Percentiles rank a stretch among this genome's conserved stretches.
phyloP scores from a whole-genome alignment of 176 grass and related monocot genomes.

The Neostapfia colusana region DNA sequence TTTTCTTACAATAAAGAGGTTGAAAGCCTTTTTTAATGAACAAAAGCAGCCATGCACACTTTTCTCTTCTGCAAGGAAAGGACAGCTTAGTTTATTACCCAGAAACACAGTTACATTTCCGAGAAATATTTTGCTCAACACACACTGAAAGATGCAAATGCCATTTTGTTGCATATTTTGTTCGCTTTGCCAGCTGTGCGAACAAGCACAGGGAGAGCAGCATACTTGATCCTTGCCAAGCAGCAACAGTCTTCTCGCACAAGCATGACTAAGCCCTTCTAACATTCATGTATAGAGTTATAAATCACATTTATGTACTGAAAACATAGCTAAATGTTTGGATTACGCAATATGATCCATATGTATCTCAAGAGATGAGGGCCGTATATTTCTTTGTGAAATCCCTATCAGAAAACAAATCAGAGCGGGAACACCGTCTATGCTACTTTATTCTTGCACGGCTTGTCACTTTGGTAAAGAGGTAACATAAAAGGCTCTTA shows the following conservation, averaged over 20 bases:
- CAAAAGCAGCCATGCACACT: background rate
- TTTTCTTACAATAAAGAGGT: background rate
- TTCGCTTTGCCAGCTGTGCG: background rate
- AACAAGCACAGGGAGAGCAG: background rate
- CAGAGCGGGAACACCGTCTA: background rate
- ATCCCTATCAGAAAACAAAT: background rate
- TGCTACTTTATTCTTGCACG: slow-evolving; percentile 20
- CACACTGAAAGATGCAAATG: background rate
- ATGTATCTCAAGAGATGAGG: background rate
- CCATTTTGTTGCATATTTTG: background rate
- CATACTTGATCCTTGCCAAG: background rate
- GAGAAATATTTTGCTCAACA: background rate
- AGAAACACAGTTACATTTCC: background rate
- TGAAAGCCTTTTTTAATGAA: background rate
- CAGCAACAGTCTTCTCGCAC: background rate
- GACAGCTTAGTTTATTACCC: background rate
- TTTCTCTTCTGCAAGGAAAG: background rate
- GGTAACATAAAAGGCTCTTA: background rate
- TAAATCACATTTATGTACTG: background rate
- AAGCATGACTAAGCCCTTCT: background rate
- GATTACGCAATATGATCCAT: background rate
- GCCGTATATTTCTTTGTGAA: slow-evolving; percentile 1
- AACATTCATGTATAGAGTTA: background rate
- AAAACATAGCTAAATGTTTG: background rate
- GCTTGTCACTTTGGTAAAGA: background rate